These are phyloP conservation scores for Halenospora varia DNA, from an alignment of 495 filamentous ascomycete genomes.

Conservation along the genomic window DNA sequence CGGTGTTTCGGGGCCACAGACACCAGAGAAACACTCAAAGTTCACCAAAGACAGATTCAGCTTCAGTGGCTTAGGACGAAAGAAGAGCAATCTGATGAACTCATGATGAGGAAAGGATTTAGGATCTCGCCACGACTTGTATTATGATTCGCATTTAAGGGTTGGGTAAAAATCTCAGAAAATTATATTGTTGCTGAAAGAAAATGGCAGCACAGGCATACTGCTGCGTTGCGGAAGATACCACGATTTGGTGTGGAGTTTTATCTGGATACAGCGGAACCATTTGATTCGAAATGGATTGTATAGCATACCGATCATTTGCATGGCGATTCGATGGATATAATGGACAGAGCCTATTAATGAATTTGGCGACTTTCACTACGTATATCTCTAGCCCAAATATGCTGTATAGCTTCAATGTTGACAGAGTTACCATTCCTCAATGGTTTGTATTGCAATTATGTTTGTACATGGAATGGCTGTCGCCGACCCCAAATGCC, in stretches of 20 bases:
- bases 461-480: neutral
- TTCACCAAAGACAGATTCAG: constrained; percentile 48
- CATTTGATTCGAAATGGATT: neutral
- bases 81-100: constrained; percentile 50
- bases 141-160: constrained; percentile 5
- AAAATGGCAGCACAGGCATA: neutral
- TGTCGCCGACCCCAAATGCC: neutral
- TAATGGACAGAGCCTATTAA: neutral
- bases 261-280: neutral
- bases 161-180: neutral
- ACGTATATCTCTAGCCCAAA: neutral
- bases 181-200: neutral
- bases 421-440: too few relatives aligned
- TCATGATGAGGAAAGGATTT: constrained; percentile 20
- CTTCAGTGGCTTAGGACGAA: constrained; percentile 50
- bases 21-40: constrained; percentile 23
- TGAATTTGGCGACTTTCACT: neutral
- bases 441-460: neutral
- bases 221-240: neutral
- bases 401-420: too few relatives aligned
- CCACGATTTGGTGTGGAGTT: neutral
- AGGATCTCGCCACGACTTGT: neutral
- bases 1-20: constrained; percentile 18
- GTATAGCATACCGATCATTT: neutral
- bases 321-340: neutral